A percentile compares a stretch with the other conserved stretches of the same genome.
phyloP scores from a whole-genome alignment of 2,329 filamentous ascomycete genomes.

The Drechslerella stenobrocha region DNA sequence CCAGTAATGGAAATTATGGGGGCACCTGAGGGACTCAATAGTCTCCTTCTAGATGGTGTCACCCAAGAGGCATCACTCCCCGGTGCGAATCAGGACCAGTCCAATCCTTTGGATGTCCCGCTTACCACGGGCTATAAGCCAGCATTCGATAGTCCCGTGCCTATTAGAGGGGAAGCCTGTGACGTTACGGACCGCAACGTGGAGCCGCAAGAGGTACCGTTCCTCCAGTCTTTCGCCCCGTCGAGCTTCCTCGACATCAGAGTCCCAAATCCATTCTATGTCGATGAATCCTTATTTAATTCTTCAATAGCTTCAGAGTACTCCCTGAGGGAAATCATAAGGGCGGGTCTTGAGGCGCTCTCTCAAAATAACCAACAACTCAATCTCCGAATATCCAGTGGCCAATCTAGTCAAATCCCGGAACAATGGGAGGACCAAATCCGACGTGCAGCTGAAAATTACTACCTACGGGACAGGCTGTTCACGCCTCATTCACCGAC shows the following conservation, averaged over 20 bases:
- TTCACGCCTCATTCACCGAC: conserved; percentile 9
- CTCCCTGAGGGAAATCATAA: conserved; percentile 24
- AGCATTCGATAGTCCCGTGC: neutral
- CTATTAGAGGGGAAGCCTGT: neutral
- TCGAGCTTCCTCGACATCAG: neutral
- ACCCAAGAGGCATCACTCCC: neutral
- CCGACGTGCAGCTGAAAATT: conserved; percentile 8
- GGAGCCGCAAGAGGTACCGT: neutral
- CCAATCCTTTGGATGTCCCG: neutral
- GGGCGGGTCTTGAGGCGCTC: conserved; percentile 27
- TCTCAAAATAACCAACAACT: conserved; percentile 14
- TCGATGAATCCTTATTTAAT: neutral
- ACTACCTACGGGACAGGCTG: conserved; percentile 20
- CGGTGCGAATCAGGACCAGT: conserved; percentile 1
- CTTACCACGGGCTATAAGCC: neutral
- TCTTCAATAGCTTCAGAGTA: conserved; percentile 3
- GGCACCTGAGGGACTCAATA: neutral
- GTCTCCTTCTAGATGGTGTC: neutral
- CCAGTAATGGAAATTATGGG: neutral
- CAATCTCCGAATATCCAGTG: conserved; percentile 16
- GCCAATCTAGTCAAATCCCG: neutral
- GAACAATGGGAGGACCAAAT: neutral
- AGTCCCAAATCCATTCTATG: neutral
- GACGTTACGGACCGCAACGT: neutral
- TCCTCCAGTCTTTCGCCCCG: neutral